Base-by-base conservation (phyloP, 73 alveolate genomes). In the Paramecium primaurelia region DNA sequence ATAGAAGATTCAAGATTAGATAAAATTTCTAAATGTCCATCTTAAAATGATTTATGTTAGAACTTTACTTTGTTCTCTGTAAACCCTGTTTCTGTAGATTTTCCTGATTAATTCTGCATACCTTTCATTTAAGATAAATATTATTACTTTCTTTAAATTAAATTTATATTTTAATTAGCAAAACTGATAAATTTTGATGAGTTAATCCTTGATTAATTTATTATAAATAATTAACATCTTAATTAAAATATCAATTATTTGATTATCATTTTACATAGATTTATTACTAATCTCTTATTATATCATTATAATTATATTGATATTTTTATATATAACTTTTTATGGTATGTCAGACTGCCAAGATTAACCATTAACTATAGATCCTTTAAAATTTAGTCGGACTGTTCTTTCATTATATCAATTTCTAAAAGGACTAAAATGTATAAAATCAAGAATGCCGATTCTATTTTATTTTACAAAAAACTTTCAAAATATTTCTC, bases 21-120 rank as follows among this genome's bases (percentile, higher is more conserved):
- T 54, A 89, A 25, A 42, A 89, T 73, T 73, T 89, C 86, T 26
- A 71, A 16, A 89, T 89, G 94, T 14, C 58, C 84, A 1, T 71
- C 94, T 40, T 89, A 22, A 30, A 89, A 71, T 26, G 92, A 71
- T 80, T 64, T 42, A 9, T 80, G 49, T 45, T 20, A 20, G 8
- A 28, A 22, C 58, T 80, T 80, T 25, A 6, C 49, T 64, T 64
- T 40, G 16, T 25, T 47, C 5, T 80, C 91, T 12, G 11, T 0
- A 10, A 47, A 11, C 3, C 14, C 45, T 12, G 28, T 11, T 6
- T 80, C 91, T 9, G 58, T 44, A 6, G 77, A 16, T 80, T 80
- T 80, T 4, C 54, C 36, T 26, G 9, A 80, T 45, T 25, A 18
- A 22, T 80, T 80, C 14, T 80, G 51, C n/a, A 25, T 14, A 20